Conservation (phyloP, 2,329 filamentous ascomycete genomes). For the Scortechinia acanthostroma region DNA sequence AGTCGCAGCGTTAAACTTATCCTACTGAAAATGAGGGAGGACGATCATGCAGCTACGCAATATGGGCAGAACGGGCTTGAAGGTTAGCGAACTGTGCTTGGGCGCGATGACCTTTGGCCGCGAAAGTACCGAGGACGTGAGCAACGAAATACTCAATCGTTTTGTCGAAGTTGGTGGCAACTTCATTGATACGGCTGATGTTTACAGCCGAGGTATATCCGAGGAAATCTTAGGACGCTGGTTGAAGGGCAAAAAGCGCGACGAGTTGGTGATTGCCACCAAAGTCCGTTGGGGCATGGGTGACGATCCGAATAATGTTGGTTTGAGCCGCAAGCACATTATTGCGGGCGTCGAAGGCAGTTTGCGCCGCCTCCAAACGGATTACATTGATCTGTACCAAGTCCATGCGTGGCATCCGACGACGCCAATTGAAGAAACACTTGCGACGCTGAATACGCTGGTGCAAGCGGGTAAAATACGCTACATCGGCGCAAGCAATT, state of each 20-base stretch:
- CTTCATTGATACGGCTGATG: slow-evolving; percentile 8
- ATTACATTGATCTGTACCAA: slow-evolving; percentile 22
- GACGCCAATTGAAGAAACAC: slow-evolving; percentile 5
- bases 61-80: too few species aligned
- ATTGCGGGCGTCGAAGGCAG: slow-evolving; percentile 14
- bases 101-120: slow-evolving; percentile 46
- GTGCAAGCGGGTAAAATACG: slow-evolving; percentile 4
- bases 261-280: slow-evolving; percentile 65
- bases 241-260: slow-evolving; percentile 53
- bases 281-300: too few species aligned
- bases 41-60: too few species aligned
- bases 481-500: slow-evolving; percentile 26
- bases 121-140: too few species aligned
- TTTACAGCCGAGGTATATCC: slow-evolving; percentile 35
- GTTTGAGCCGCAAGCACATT: background rate
- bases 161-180: background rate
- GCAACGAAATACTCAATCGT: background rate
- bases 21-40: too few species aligned
- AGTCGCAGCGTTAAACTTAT: too few species aligned
- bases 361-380: slow-evolving; percentile 19
- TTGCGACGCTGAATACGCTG: slow-evolving; percentile 3
- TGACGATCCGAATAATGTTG: too few species aligned
- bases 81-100: slow-evolving; percentile 42
- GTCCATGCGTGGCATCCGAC: slow-evolving; percentile 13
- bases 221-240: slow-evolving; percentile 35